Evolutionary conservation across 2,329 filamentous ascomycete species (phyloP).

Genomic region (Exophiala calicioides): DNA sequence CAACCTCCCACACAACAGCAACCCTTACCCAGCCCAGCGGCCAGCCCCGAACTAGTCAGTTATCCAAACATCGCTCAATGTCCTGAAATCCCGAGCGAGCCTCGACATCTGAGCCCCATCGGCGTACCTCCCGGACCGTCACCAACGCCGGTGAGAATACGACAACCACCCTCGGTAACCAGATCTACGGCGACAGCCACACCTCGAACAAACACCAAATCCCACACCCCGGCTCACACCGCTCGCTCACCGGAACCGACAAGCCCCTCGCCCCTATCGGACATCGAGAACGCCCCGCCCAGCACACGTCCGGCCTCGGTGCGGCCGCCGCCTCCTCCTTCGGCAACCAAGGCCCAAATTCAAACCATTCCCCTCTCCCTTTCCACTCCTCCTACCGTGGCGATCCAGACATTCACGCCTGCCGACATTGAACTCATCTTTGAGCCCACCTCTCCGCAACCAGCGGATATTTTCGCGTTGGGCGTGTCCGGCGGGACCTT

Average conservation of each 20-base stretch:
- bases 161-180: conserved; percentile 3
- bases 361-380: conserved; percentile 50
- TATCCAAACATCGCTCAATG: conserved; percentile 21
- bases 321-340: conserved; percentile 36
- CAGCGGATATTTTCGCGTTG: conserved; percentile 46
- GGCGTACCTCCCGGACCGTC: conserved; percentile 17
- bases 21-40: conserved; percentile 1
- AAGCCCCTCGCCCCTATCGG: conserved; percentile 42
- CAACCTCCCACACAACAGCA: conserved; percentile 47
- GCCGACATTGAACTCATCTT: conserved; percentile 76
- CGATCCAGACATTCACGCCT: conserved; percentile 64
- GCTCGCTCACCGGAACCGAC: conserved; percentile 6
- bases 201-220: neutral
- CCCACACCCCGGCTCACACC: neutral
- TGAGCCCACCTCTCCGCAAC: conserved; percentile 43
- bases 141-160: conserved; percentile 16
- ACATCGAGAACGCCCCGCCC: conserved; percentile 77
- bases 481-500: conserved; percentile 56
- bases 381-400: conserved; percentile 60
- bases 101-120: conserved; percentile 16
- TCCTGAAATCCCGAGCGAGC: conserved; percentile 14
- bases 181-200: conserved; percentile 2
- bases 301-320: conserved; percentile 61
- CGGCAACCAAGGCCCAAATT: conserved; percentile 4
- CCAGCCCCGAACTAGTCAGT: conserved; percentile 15